Evolutionary conservation across 108 stramenopile genomes (phyloP).

Genomic region (Pseudonitzschia multistriata): DNA sequence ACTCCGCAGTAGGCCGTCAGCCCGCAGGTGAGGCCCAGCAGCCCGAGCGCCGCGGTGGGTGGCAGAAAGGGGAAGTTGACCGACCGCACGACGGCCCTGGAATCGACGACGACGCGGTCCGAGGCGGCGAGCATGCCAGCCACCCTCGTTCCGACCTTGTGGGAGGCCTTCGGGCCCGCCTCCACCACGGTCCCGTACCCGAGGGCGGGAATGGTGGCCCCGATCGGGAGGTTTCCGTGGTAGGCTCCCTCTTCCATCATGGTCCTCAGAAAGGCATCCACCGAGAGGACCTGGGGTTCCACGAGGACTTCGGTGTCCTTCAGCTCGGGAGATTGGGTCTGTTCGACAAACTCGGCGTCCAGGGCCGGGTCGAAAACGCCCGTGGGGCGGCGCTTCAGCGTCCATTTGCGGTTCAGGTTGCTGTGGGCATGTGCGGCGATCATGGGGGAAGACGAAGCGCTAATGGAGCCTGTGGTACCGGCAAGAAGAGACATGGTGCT

Average conservation of each 20-base stretch:
- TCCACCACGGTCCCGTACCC: constrained; percentile 41
- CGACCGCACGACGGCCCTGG: neutral
- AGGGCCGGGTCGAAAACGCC: constrained; percentile 13
- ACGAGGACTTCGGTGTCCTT: constrained; percentile 29
- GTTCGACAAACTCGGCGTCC: constrained; percentile 13
- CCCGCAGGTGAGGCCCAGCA: constrained; percentile 36
- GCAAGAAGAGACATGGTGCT: constrained; percentile 8
- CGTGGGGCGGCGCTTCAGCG: constrained; percentile 17
- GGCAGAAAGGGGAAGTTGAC: constrained; percentile 26
- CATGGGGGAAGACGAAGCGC: neutral
- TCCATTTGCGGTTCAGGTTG: constrained; percentile 19
- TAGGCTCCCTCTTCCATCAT: constrained; percentile 43
- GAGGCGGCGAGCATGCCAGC: constrained; percentile 32
- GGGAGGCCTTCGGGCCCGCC: constrained; percentile 16
- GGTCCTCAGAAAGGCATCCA: constrained; percentile 53
- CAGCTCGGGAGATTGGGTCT: neutral
- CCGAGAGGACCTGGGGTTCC: constrained; percentile 17
- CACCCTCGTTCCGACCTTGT: constrained; percentile 26
- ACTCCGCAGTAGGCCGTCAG: constrained; percentile 44
- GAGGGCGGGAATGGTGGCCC: constrained; percentile 30
- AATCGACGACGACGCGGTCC: constrained; percentile 9
- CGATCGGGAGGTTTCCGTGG: constrained; percentile 31
- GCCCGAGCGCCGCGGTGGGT: constrained; percentile 12
- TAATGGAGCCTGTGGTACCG: neutral
- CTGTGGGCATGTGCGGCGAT: neutral